A percentile compares a stretch with the other conserved stretches of the same genome.
Evolutionary conservation across 306 rosid species (phyloP).

Genomic region (Vigna radiata): DNA sequence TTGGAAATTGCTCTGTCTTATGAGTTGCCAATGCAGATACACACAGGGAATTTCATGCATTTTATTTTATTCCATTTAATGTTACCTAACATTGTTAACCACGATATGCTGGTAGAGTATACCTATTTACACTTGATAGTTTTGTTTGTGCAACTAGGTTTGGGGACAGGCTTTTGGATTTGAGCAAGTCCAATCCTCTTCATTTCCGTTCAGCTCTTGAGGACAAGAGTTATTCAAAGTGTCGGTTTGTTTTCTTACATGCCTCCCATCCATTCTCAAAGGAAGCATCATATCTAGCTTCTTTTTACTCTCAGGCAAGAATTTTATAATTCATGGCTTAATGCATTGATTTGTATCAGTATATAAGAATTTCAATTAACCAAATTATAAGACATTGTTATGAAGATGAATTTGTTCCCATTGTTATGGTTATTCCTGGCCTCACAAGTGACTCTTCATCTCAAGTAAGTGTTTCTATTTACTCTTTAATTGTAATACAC

Average conservation of each 20-base stretch:
- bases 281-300: conserved; percentile 93
- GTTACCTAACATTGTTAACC: not conserved
- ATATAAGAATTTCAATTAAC: conserved; percentile 21
- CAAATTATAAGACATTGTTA: conserved; percentile 4
- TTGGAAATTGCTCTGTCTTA: conserved; percentile 75
- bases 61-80: not conserved
- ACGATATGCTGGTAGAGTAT: not conserved
- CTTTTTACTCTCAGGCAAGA: conserved; percentile 80
- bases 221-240: conserved; percentile 77
- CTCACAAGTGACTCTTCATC: conserved; percentile 84
- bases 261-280: conserved; percentile 90
- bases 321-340: conserved; percentile 9
- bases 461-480: conserved; percentile 58
- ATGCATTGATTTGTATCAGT: conserved; percentile 28
- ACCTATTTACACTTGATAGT: conserved; percentile 26
- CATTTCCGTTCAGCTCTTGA: too few species aligned
- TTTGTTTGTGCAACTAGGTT: conserved; percentile 59
- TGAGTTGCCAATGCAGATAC: conserved; percentile 92
- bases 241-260: conserved; percentile 80
- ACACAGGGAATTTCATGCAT: conserved; percentile 69
- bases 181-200: too few species aligned
- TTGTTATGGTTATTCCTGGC: conserved; percentile 80
- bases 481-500: not conserved
- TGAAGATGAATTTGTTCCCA: conserved; percentile 59
- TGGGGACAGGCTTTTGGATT: too few species aligned